Percentiles rank a stretch among this genome's conserved stretches.
Evolutionary conservation across 1,139 yeast genomes (phyloP).

Genomic region (Hyphopichia fennica): DNA sequence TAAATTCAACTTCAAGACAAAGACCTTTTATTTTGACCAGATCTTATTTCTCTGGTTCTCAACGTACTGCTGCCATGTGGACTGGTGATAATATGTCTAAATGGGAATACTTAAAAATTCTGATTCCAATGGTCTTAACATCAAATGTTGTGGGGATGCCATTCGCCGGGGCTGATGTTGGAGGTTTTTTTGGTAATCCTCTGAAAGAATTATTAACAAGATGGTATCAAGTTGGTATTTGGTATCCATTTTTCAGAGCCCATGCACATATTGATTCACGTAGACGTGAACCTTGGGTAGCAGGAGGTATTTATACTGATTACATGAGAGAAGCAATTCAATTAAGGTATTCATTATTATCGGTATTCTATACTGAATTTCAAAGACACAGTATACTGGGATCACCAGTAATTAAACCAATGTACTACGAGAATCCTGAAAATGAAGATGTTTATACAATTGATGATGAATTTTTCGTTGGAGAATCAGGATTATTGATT

Average conservation of each 20-base stretch:
- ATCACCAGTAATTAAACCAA: constrained; percentile 71
- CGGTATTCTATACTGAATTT: constrained; percentile 81
- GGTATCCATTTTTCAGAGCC: constrained; percentile 95
- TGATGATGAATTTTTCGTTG: constrained; percentile 85
- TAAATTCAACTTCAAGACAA: constrained; percentile 39
- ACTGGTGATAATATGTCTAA: constrained; percentile 94
- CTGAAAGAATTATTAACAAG: constrained; percentile 74
- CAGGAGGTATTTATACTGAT: constrained; percentile 72
- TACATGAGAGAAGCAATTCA: constrained; percentile 68
- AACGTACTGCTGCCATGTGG: constrained; percentile 92
- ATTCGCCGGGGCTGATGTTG: constrained; percentile 94
- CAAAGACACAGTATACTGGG: constrained; percentile 62
- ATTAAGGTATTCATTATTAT: constrained; percentile 73
- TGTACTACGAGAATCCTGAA: constrained; percentile 65
- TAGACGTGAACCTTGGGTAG: constrained; percentile 90
- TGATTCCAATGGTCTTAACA: constrained; percentile 86
- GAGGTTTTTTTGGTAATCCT: constrained; percentile 95
- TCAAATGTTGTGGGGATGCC: constrained; percentile 86
- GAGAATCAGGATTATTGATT: constrained; percentile 69
- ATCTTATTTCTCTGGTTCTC: constrained; percentile 87
- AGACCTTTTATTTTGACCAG: constrained; percentile 93
- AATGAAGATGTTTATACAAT: constrained; percentile 51
- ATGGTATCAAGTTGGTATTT: constrained; percentile 95
- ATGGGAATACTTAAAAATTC: constrained; percentile 81
- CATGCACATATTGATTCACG: constrained; percentile 95